A percentile compares a stretch with the other conserved stretches of the same genome.
Conservation (phyloP, 352 stramenopile species). For the Pseudoperonospora humuli region DNA sequence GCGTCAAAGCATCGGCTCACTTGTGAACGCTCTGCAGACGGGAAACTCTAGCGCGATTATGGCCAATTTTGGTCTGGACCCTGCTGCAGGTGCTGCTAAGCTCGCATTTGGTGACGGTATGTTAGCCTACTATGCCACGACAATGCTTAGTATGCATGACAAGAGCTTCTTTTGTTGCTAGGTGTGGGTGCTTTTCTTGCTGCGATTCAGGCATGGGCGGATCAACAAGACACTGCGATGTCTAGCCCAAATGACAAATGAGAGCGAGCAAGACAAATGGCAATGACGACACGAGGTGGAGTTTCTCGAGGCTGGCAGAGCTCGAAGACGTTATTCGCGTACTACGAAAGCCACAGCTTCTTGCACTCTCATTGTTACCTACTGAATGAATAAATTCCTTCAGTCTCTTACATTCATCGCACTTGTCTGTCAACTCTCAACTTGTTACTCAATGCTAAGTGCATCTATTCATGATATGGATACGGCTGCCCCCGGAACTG, state of each 20-base stretch:
- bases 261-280: conserved; percentile 8
- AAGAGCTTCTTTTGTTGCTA: conserved; percentile 10
- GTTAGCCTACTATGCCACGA: conserved; percentile 2
- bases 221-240: conserved; percentile 48
- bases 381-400: too few relatives aligned
- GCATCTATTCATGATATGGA: too few relatives aligned
- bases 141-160: conserved; percentile 1
- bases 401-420: too few relatives aligned
- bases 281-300: neutral
- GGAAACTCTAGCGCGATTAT: conserved; percentile 88
- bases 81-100: conserved; percentile 63
- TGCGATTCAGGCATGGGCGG: conserved; percentile 69
- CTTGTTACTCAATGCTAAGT: too few relatives aligned
- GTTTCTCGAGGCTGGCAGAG: neutral
- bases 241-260: conserved; percentile 7
- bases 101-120: conserved; percentile 78
- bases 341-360: too few relatives aligned
- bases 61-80: conserved; percentile 85
- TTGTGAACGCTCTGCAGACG: conserved; percentile 77
- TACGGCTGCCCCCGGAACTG: too few relatives aligned
- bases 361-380: too few relatives aligned
- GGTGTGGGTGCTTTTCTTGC: conserved; percentile 71
- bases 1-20: conserved; percentile 80
- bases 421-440: too few relatives aligned
- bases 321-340: neutral